Conservation (phyloP, 371 early-diverging fungal genomes). For the Mucor indicus region DNA sequence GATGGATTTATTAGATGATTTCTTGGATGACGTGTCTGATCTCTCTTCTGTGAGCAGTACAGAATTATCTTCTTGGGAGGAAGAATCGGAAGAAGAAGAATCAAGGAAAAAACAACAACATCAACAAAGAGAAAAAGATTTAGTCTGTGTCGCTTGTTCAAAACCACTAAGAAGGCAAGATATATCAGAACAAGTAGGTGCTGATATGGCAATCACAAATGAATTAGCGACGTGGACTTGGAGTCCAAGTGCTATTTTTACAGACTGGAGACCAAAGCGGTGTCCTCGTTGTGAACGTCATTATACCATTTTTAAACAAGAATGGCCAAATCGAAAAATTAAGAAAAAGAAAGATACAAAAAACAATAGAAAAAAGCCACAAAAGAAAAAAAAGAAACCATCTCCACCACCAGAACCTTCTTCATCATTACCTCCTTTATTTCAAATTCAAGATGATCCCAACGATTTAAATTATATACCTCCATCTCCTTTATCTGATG, state of each 20-base stretch:
- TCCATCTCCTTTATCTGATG: conserved; percentile 19
- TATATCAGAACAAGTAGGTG: conserved; percentile 27
- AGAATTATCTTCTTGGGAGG: conserved; percentile 11
- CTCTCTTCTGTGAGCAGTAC: conserved; percentile 37
- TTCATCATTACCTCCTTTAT: background rate
- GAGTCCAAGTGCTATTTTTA: conserved; percentile 46
- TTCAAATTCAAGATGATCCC: conserved; percentile 22
- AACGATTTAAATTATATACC: conserved; percentile 21
- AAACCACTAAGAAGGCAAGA: conserved; percentile 28
- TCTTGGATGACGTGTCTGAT: conserved; percentile 42
- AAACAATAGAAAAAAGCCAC: conserved; percentile 8
- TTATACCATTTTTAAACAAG: conserved; percentile 34
- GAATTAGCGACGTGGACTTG: conserved; percentile 52
- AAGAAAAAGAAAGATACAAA: conserved; percentile 17
- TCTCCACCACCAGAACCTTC: background rate
- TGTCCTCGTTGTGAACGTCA: conserved; percentile 51
- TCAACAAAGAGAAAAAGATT: conserved; percentile 46
- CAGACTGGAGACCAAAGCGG: conserved; percentile 39
- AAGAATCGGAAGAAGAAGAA: conserved; percentile 13
- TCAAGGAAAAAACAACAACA: conserved; percentile 40
- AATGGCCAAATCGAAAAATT: conserved; percentile 39
- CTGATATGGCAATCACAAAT: conserved; percentile 23
- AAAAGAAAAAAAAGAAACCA: conserved; percentile 2
- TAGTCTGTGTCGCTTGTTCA: conserved; percentile 34
- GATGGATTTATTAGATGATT: conserved; percentile 22